phyloP scores from a whole-genome alignment of 2,329 filamentous ascomycete genomes.

The Stagonosporopsis rhizophila region DNA sequence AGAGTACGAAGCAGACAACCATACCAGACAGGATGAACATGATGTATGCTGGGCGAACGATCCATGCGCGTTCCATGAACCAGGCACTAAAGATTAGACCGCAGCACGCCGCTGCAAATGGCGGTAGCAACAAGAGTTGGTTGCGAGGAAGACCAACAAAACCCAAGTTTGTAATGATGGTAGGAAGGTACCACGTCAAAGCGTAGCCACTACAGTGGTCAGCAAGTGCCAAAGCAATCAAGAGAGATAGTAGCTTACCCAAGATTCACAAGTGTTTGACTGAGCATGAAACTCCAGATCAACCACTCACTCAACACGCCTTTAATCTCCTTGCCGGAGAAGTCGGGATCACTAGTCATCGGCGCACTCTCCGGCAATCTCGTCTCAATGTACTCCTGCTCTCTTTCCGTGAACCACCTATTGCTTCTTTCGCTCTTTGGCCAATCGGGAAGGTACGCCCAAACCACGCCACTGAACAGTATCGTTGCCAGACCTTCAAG shows the following conservation, averaged over 20 bases:
- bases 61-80: constrained; percentile 51
- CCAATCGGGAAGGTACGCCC: constrained; percentile 54
- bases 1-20: constrained; percentile 54
- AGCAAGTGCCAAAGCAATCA: neutral
- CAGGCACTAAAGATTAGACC: constrained; percentile 52
- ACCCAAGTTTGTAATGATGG: constrained; percentile 53
- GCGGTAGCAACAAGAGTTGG: constrained; percentile 57
- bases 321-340: constrained; percentile 47
- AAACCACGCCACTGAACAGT: constrained; percentile 50
- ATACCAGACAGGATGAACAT: constrained; percentile 52
- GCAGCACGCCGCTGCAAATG: constrained; percentile 49
- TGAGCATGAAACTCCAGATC: constrained; percentile 50
- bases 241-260: constrained; percentile 24
- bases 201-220: constrained; percentile 43
- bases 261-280: constrained; percentile 51
- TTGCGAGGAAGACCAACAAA: constrained; percentile 54
- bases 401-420: constrained; percentile 49
- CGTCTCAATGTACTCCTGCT: constrained; percentile 52
- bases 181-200: constrained; percentile 53
- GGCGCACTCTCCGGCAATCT: constrained; percentile 51
- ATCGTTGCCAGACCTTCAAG: constrained; percentile 55
- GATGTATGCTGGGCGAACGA: constrained; percentile 52
- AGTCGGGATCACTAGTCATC: constrained; percentile 47
- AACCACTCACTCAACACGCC: constrained; percentile 45
- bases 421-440: constrained; percentile 51